Evolutionary conservation across 495 filamentous ascomycete species (phyloP).

Genomic region (Penicillium pulvis): DNA sequence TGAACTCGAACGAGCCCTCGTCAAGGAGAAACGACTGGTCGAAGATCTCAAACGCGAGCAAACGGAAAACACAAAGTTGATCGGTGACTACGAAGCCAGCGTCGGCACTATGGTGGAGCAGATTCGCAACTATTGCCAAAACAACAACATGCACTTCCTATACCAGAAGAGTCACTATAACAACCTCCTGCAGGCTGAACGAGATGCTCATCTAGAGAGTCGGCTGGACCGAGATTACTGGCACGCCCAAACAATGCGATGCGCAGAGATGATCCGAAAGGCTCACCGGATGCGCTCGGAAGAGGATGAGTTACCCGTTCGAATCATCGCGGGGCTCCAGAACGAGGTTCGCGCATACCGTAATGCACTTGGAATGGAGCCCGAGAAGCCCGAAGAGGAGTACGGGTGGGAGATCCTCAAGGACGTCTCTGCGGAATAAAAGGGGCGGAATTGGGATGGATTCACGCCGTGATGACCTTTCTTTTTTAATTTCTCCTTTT

Average conservation of each 20-base stretch:
- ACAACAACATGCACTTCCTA: slow-evolving; percentile 60
- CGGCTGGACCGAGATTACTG: slow-evolving; percentile 66
- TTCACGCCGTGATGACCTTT: slow-evolving; percentile 20
- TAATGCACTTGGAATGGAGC: slow-evolving; percentile 54
- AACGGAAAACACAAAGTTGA: slow-evolving; percentile 53
- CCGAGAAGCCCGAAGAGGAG: slow-evolving; percentile 54
- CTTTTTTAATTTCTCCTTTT: slow-evolving; percentile 2
- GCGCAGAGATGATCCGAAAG: slow-evolving; percentile 54
- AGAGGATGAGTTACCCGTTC: slow-evolving; percentile 51
- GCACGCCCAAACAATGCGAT: slow-evolving; percentile 59
- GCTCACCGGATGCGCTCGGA: slow-evolving; percentile 52
- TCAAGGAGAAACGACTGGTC: slow-evolving; percentile 49
- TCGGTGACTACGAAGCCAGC: slow-evolving; percentile 58
- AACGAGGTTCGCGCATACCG: slow-evolving; percentile 58
- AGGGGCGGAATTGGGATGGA: slow-evolving; percentile 2
- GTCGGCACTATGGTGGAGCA: slow-evolving; percentile 61
- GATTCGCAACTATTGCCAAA: slow-evolving; percentile 62
- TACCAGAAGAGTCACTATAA: slow-evolving; percentile 62
- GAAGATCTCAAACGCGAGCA: slow-evolving; percentile 52
- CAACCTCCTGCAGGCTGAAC: slow-evolving; percentile 57
- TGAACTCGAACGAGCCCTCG: slow-evolving; percentile 54
- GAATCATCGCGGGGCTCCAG: slow-evolving; percentile 53
- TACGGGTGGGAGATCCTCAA: slow-evolving; percentile 56
- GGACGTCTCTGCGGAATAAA: slow-evolving; percentile 44
- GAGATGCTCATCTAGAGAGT: slow-evolving; percentile 57